Percentiles rank a stretch among this genome's conserved stretches.
Evolutionary conservation across 495 filamentous ascomycete species (phyloP).

Genomic region (Talaromyces liani): DNA sequence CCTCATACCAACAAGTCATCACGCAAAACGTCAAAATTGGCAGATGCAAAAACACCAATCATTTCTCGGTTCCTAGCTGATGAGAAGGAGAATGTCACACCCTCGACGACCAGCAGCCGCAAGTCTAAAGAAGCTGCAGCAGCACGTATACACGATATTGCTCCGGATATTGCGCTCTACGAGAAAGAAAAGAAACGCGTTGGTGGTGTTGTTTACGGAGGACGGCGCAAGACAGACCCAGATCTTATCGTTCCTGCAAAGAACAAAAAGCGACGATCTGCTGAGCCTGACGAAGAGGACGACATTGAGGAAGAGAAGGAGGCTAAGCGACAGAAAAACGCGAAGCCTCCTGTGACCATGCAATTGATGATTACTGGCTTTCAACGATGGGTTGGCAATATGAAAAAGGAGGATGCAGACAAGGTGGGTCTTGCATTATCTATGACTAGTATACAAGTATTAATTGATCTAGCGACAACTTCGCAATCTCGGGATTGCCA

Average conservation of each 20-base stretch:
- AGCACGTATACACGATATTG: constrained; percentile 64
- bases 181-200: constrained; percentile 90
- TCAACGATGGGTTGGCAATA: constrained; percentile 63
- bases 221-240: constrained; percentile 45
- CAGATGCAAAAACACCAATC: constrained; percentile 39
- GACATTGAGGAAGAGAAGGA: constrained; percentile 45
- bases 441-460: constrained; percentile 11
- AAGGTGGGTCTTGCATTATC: constrained; percentile 41
- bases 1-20: constrained; percentile 23
- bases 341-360: constrained; percentile 53
- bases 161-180: constrained; percentile 77
- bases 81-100: constrained; percentile 84
- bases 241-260: constrained; percentile 29
- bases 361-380: constrained; percentile 73
- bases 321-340: constrained; percentile 56
- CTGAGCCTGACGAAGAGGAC: constrained; percentile 40
- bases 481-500: constrained; percentile 72
- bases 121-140: constrained; percentile 80
- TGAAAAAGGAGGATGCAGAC: constrained; percentile 66
- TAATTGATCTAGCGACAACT: constrained; percentile 59
- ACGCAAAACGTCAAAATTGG: constrained; percentile 19
- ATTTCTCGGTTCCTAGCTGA: constrained; percentile 31
- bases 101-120: constrained; percentile 67
- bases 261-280: constrained; percentile 32
- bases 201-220: constrained; percentile 75